phyloP scores from a whole-genome alignment of 2,329 filamentous ascomycete genomes.

The Apiospora saccharicola region DNA sequence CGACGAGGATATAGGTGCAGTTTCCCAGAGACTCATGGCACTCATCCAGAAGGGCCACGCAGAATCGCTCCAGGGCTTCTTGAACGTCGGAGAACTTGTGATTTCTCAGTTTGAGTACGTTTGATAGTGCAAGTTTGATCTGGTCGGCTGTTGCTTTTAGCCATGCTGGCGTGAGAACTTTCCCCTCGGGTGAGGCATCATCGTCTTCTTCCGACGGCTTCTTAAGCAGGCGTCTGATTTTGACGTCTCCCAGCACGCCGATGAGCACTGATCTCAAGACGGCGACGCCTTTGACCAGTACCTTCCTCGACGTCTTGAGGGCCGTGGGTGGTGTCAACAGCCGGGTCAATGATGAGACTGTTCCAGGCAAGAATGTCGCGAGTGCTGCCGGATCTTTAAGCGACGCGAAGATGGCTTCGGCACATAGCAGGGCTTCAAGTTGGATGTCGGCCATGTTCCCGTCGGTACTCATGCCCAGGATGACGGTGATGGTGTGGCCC shows the following conservation, averaged over 20 bases:
- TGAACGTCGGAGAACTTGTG: slow-evolving; percentile 76
- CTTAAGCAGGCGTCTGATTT: slow-evolving; percentile 55
- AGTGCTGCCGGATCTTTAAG: slow-evolving; percentile 78
- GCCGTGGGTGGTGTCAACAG: slow-evolving; percentile 73
- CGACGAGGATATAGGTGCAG: slow-evolving; percentile 75
- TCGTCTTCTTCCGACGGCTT: slow-evolving; percentile 40
- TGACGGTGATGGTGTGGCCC: slow-evolving; percentile 81
- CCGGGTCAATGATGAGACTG: slow-evolving; percentile 82
- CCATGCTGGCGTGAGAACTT: slow-evolving; percentile 67
- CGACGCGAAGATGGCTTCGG: slow-evolving; percentile 67
- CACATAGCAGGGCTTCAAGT: slow-evolving; percentile 69
- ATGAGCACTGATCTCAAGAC: slow-evolving; percentile 63
- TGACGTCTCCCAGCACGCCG: slow-evolving; percentile 65
- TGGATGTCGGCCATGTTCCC: slow-evolving; percentile 74
- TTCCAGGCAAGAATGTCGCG: slow-evolving; percentile 87
- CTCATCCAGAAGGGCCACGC: slow-evolving; percentile 77
- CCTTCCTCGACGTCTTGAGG: slow-evolving; percentile 60
- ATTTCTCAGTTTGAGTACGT: slow-evolving; percentile 76
- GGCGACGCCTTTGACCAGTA: slow-evolving; percentile 69
- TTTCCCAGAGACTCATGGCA: slow-evolving; percentile 77
- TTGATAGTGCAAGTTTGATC: slow-evolving; percentile 82
- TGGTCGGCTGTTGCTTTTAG: slow-evolving; percentile 80
- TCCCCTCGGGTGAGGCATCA: slow-evolving; percentile 35
- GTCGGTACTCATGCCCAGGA: slow-evolving; percentile 76
- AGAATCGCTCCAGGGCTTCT: slow-evolving; percentile 72